Evolutionary conservation across 371 early-diverging fungal genomes (phyloP).

Genomic region (Mucor racemosus): DNA sequence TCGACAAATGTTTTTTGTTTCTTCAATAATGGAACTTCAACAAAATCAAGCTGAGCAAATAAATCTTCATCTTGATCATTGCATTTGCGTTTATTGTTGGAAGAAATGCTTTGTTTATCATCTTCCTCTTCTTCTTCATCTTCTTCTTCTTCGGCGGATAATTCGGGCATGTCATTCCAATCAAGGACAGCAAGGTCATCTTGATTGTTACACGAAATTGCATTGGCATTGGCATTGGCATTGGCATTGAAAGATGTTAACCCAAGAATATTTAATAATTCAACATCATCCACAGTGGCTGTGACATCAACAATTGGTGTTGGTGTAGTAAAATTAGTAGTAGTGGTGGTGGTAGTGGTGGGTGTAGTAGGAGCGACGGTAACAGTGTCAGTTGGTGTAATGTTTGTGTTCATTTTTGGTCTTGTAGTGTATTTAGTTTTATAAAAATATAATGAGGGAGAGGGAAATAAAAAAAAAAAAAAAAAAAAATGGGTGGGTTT

Average conservation of each 20-base stretch:
- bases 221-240: constrained; percentile 3
- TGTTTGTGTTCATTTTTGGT: neutral
- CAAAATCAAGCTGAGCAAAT: constrained; percentile 35
- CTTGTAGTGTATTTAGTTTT: neutral
- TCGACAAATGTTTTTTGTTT: constrained; percentile 24
- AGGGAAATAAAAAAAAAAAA: too few species aligned
- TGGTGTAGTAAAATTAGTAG: neutral
- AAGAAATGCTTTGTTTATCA: constrained; percentile 6
- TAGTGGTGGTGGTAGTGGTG: neutral
- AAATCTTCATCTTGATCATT: constrained; percentile 26
- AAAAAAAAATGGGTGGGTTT: neutral
- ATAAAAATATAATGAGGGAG: neutral
- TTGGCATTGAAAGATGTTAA: neutral
- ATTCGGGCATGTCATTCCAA: constrained; percentile 35
- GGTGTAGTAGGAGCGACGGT: neutral
- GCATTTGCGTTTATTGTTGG: constrained; percentile 18
- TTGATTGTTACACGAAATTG: constrained; percentile 7
- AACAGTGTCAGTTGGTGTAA: neutral
- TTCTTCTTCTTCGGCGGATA: constrained; percentile 30
- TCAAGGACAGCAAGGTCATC: constrained; percentile 21
- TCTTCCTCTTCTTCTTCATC: constrained; percentile 20
- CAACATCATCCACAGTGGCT: constrained; percentile 25
- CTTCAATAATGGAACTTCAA: constrained; percentile 28
- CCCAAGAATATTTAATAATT: constrained; percentile 30
- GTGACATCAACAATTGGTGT: neutral